These are phyloP conservation scores for Nakazawaea populi DNA, from an alignment of 805 yeast species.

Conservation along the genomic window DNA sequence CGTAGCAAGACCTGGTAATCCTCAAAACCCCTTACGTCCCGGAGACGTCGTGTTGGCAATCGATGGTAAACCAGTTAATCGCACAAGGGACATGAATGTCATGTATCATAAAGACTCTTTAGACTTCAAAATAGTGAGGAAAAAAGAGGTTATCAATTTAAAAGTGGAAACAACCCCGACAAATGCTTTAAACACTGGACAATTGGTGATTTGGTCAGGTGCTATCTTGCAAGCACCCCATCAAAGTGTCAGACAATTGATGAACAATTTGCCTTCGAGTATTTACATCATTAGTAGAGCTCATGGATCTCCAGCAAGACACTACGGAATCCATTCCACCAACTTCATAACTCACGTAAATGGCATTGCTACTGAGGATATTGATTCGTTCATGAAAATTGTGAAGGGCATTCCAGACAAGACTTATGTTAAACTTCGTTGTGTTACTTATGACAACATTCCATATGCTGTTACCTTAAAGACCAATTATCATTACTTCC, in stretches of 20 bases:
- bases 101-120: conserved; percentile 37
- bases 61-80: conserved; percentile 57
- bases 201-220: conserved; percentile 79
- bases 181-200: conserved; percentile 51
- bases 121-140: conserved; percentile 64
- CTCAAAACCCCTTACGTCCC: conserved; percentile 27
- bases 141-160: conserved; percentile 55
- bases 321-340: conserved; percentile 72
- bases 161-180: conserved; percentile 62
- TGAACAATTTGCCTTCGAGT: conserved; percentile 68
- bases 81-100: conserved; percentile 59
- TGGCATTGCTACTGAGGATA: conserved; percentile 63
- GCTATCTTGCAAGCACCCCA: conserved; percentile 84
- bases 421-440: conserved; percentile 73
- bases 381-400: conserved; percentile 60
- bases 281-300: conserved; percentile 77
- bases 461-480: conserved; percentile 83
- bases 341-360: conserved; percentile 88
- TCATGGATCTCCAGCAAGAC: conserved; percentile 82
- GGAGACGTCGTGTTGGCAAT: conserved; percentile 79
- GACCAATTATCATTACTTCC: conserved; percentile 86
- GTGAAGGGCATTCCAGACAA: conserved; percentile 72
- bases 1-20: conserved; percentile 21
- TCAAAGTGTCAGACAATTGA: conserved; percentile 83
- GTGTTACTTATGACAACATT: conserved; percentile 79